Conservation (phyloP, 352 stramenopile species). For the Blastocystis sp. region DNA sequence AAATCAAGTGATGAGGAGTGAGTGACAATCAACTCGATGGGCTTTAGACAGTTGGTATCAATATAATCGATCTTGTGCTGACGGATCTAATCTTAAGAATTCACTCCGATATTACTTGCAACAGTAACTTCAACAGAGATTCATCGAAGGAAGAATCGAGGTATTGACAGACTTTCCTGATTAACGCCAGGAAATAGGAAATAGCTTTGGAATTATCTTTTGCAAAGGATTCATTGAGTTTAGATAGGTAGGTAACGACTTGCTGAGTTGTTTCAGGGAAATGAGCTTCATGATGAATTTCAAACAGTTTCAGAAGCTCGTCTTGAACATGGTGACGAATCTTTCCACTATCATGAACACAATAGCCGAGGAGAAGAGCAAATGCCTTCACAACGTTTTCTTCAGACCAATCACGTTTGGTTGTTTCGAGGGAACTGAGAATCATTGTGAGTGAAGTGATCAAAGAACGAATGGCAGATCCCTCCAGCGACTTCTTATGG, state of each 20-base stretch:
- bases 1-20: not conserved
- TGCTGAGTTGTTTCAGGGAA: not conserved
- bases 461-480: not conserved
- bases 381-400: constrained; percentile 29
- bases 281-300: not conserved
- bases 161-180: not conserved
- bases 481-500: not conserved
- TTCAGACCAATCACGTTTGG: not conserved
- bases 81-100: not conserved
- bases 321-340: not conserved
- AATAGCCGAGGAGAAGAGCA: constrained; percentile 13
- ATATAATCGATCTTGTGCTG: constrained; percentile 15
- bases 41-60: not conserved
- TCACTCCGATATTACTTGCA: not conserved
- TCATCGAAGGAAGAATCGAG: not conserved
- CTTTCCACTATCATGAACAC: constrained; percentile 37
- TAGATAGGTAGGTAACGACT: constrained; percentile 4
- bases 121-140: not conserved
- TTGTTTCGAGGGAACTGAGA: not conserved
- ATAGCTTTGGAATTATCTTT: not conserved
- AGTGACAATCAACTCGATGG: not conserved
- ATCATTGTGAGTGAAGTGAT: not conserved
- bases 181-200: constrained; percentile 6
- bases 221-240: not conserved
- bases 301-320: not conserved